Evolutionary conservation across 257 asterid genomes (phyloP).

Genomic region (Anisodus tanguticus): DNA sequence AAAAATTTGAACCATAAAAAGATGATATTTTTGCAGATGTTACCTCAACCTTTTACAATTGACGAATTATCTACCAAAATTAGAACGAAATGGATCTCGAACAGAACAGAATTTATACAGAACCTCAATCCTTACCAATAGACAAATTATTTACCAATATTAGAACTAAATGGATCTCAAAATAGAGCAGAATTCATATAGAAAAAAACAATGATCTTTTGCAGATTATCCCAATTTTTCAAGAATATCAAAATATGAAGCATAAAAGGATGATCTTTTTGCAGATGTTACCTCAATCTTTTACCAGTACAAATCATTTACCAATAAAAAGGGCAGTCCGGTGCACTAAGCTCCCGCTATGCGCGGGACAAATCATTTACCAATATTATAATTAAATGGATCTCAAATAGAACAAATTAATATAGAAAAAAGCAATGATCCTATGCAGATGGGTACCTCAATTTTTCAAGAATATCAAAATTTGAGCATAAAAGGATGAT

Average conservation of each 20-base stretch:
- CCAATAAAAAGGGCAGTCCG: too few relatives aligned
- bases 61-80: neutral
- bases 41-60: neutral
- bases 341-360: too few relatives aligned
- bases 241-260: neutral
- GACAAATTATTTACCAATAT: neutral
- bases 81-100: neutral
- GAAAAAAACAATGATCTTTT: neutral
- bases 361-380: neutral
- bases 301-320: neutral
- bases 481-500: neutral
- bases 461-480: conserved; percentile 24
- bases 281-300: neutral
- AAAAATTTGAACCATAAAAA: neutral
- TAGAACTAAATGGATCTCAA: neutral
- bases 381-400: neutral
- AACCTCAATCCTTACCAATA: neutral
- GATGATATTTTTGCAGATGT: neutral
- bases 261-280: neutral
- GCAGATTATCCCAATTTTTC: neutral
- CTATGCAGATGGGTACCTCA: conserved; percentile 35
- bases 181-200: neutral
- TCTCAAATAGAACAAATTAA: neutral
- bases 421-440: neutral
- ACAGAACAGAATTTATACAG: neutral